These are phyloP conservation scores for Penicillium crustosum DNA, from an alignment of 2,329 filamentous ascomycete genomes.

Conservation along the genomic window DNA sequence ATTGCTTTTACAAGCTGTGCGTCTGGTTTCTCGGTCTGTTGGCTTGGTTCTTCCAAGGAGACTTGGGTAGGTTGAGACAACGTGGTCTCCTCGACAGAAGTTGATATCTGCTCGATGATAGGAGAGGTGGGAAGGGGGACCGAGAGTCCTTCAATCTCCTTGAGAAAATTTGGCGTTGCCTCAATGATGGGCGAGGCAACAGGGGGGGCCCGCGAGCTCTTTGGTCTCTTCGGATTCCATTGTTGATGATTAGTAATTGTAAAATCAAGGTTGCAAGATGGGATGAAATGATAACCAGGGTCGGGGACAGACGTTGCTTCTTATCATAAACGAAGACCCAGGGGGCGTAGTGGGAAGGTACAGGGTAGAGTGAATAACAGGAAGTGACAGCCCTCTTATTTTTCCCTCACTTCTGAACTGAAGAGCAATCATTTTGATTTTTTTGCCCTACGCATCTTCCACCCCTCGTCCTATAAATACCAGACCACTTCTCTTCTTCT, in stretches of 20 bases:
- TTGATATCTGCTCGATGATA: neutral
- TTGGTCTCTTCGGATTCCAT: neutral
- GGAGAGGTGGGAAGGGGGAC: neutral
- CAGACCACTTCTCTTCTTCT: neutral
- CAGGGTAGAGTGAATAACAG: too few relatives aligned
- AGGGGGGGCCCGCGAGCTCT: neutral
- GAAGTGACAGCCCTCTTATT: too few relatives aligned
- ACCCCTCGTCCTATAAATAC: neutral
- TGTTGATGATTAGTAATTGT: neutral
- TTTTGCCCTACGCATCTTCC: neutral
- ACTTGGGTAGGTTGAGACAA: neutral
- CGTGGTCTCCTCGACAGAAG: too few relatives aligned
- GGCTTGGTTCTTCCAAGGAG: neutral
- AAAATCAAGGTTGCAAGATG: too few relatives aligned
- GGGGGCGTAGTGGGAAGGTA: neutral
- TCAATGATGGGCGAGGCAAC: neutral
- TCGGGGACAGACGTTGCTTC: too few relatives aligned
- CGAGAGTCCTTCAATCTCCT: neutral
- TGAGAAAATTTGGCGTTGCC: neutral
- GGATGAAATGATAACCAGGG: too few relatives aligned
- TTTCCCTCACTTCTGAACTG: neutral
- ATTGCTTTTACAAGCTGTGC: neutral
- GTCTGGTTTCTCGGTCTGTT: neutral
- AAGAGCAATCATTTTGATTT: neutral
- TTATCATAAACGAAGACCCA: too few relatives aligned